Evolutionary conservation across 1,284 basidiomycete species (phyloP).

Genomic region (Rhodotorula sp.): DNA sequence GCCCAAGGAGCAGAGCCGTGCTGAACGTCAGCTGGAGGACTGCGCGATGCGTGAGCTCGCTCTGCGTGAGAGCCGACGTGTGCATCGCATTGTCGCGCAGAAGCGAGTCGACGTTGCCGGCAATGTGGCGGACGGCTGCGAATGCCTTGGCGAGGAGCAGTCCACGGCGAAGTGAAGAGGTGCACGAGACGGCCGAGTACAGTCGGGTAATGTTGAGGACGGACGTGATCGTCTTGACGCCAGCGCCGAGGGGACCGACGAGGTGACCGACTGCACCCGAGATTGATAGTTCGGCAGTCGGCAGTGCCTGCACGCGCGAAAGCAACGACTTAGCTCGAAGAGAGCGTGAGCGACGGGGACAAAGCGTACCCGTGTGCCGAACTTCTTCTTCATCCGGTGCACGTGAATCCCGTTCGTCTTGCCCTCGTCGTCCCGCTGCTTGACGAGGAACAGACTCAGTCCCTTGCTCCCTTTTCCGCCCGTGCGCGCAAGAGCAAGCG

Average conservation of each 20-base stretch:
- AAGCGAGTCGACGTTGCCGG: slow-evolving; percentile 53
- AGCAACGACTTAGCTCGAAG: neutral
- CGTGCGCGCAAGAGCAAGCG: slow-evolving; percentile 71
- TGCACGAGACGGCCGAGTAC: slow-evolving; percentile 64
- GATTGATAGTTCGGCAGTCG: slow-evolving; percentile 74
- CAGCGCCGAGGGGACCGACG: slow-evolving; percentile 64
- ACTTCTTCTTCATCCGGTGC: slow-evolving; percentile 75
- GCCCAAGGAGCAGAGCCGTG: slow-evolving; percentile 59
- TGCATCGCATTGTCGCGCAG: slow-evolving; percentile 56
- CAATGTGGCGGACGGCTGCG: slow-evolving; percentile 61
- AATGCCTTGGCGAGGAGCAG: slow-evolving; percentile 66
- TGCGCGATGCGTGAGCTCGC: slow-evolving; percentile 65
- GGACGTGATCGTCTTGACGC: slow-evolving; percentile 67
- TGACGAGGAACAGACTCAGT: slow-evolving; percentile 70
- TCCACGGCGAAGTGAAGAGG: slow-evolving; percentile 64
- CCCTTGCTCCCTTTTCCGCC: slow-evolving; percentile 63
- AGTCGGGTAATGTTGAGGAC: slow-evolving; percentile 75
- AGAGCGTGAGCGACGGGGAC: too few species aligned
- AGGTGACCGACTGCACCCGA: slow-evolving; percentile 65
- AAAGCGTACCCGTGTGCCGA: slow-evolving; percentile 63
- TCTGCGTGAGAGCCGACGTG: slow-evolving; percentile 62
- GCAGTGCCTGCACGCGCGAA: slow-evolving; percentile 52
- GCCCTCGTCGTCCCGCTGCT: slow-evolving; percentile 51
- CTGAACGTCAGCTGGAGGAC: slow-evolving; percentile 66
- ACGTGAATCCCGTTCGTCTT: slow-evolving; percentile 67